A percentile compares a stretch with the other conserved stretches of the same genome.
phyloP scores from a whole-genome alignment of 1,284 basidiomycete species.

The Agroathelia rolfsii region DNA sequence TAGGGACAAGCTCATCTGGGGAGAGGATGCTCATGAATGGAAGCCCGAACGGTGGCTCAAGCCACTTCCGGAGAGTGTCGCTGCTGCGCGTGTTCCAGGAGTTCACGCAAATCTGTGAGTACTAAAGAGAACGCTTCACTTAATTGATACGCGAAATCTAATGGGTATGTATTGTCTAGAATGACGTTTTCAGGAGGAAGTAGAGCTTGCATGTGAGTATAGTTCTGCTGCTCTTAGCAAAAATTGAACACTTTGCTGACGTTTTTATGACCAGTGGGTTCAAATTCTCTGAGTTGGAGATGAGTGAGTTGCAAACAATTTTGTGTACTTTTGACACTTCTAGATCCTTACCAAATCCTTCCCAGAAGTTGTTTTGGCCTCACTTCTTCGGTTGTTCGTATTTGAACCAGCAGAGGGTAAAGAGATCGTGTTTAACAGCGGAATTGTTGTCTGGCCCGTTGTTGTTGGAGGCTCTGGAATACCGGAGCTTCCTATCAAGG shows the following conservation, averaged over 20 bases:
- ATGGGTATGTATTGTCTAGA: not conserved
- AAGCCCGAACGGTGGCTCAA: constrained; percentile 6
- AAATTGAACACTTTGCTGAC: no score
- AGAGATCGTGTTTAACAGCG: no score
- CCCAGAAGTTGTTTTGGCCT: no score
- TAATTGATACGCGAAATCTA: not conserved
- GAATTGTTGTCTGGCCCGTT: no score
- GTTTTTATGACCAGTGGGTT: no score
- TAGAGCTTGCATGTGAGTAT: constrained; percentile 5
- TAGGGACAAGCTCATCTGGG: constrained; percentile 1
- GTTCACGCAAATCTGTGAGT: constrained; percentile 1
- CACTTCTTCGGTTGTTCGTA: no score
- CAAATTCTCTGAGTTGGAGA: constrained; percentile 22
- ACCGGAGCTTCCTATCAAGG: no score
- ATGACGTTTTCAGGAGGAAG: constrained; percentile 6
- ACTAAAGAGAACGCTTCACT: not conserved
- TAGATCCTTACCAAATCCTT: no score
- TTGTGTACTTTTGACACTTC: no score
- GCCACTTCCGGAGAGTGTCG: constrained; percentile 1
- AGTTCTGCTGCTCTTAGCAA: no score
- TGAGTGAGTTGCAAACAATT: constrained; percentile 17
- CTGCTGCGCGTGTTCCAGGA: constrained; percentile 2
- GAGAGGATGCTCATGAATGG: constrained; percentile 5
- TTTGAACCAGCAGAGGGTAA: no score
- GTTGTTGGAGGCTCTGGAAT: no score